phyloP scores from a whole-genome alignment of 2,329 filamentous ascomycete genomes.

The Plectosphaerella cucumerina region DNA sequence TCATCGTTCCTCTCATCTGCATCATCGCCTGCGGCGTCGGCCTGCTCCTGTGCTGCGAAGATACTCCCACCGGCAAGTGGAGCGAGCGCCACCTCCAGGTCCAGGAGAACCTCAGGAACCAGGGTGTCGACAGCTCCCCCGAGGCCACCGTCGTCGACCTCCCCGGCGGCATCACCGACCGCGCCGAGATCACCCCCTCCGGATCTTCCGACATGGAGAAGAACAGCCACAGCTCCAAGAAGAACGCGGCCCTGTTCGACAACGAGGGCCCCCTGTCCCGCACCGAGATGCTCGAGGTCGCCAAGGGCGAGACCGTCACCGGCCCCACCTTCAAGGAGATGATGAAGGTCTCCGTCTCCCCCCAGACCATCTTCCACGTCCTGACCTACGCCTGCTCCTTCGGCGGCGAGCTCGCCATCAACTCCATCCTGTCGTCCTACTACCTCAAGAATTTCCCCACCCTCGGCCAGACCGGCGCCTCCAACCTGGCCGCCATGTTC shows the following conservation, averaged over 20 bases:
- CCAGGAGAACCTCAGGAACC: slow-evolving; percentile 45
- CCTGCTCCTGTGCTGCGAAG: slow-evolving; percentile 71
- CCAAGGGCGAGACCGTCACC: slow-evolving; percentile 45
- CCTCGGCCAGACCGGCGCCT: slow-evolving; percentile 51
- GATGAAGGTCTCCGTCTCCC: slow-evolving; percentile 41
- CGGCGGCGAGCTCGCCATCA: slow-evolving; percentile 59
- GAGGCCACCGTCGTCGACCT: slow-evolving; percentile 43
- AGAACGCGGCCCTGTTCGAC: slow-evolving; percentile 29
- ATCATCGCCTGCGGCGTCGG: slow-evolving; percentile 62
- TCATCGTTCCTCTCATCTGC: slow-evolving; percentile 77
- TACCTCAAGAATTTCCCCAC: slow-evolving; percentile 55
- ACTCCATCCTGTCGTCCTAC: slow-evolving; percentile 55
- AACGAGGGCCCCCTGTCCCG: slow-evolving; percentile 43
- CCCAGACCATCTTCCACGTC: slow-evolving; percentile 51
- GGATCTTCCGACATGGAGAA: slow-evolving; percentile 25
- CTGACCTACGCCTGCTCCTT: slow-evolving; percentile 61
- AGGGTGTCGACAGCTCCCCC: slow-evolving; percentile 38
- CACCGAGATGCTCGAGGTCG: slow-evolving; percentile 49
- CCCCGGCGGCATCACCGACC: slow-evolving; percentile 44
- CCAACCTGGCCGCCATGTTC: slow-evolving; percentile 67
- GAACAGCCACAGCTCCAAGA: slow-evolving; percentile 27
- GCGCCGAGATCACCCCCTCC: slow-evolving; percentile 19
- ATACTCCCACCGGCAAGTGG: slow-evolving; percentile 83
- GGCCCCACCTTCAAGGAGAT: slow-evolving; percentile 53
- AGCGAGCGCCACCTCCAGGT: slow-evolving; percentile 61